Conservation (phyloP, 2,329 filamentous ascomycete genomes). For the Talaromyces sp. region DNA sequence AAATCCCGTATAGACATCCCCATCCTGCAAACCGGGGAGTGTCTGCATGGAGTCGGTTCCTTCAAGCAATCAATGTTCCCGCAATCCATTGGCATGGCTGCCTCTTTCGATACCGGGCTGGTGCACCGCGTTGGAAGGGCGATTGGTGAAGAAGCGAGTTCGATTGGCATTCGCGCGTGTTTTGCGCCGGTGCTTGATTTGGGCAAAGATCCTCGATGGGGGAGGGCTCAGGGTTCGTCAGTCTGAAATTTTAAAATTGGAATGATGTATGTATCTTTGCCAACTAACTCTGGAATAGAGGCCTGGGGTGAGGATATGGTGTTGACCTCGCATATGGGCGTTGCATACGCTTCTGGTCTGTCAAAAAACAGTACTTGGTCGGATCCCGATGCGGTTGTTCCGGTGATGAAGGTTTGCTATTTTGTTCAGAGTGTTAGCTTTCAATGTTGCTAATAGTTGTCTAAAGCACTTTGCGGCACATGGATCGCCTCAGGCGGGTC, state of each 20-base stretch:
- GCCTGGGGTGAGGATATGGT: constrained; percentile 46
- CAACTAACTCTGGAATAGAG: constrained; percentile 21
- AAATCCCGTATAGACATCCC: constrained; percentile 37
- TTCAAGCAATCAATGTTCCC: constrained; percentile 46
- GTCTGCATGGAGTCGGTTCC: constrained; percentile 41
- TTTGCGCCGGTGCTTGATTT: constrained; percentile 42
- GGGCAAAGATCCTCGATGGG: constrained; percentile 42
- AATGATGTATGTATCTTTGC: too few relatives aligned
- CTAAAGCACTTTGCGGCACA: constrained; percentile 41
- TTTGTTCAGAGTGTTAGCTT: neutral
- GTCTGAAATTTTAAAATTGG: neutral
- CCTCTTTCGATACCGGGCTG: constrained; percentile 39
- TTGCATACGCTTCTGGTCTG: constrained; percentile 39
- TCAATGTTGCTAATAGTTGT: neutral
- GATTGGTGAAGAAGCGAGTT: constrained; percentile 40
- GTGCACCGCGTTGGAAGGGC: constrained; percentile 39
- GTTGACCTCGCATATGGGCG: constrained; percentile 42
- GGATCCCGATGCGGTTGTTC: constrained; percentile 39
- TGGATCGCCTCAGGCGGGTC: constrained; percentile 38
- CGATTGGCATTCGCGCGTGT: constrained; percentile 43
- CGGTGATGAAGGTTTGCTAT: constrained; percentile 36
- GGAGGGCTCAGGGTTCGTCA: constrained; percentile 33
- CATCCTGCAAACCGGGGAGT: constrained; percentile 41
- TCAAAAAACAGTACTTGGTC: constrained; percentile 43
- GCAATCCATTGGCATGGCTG: constrained; percentile 38